These are phyloP conservation scores for Naganishia onofrii DNA, from an alignment of 768 basidiomycete genomes.

Conservation along the genomic window DNA sequence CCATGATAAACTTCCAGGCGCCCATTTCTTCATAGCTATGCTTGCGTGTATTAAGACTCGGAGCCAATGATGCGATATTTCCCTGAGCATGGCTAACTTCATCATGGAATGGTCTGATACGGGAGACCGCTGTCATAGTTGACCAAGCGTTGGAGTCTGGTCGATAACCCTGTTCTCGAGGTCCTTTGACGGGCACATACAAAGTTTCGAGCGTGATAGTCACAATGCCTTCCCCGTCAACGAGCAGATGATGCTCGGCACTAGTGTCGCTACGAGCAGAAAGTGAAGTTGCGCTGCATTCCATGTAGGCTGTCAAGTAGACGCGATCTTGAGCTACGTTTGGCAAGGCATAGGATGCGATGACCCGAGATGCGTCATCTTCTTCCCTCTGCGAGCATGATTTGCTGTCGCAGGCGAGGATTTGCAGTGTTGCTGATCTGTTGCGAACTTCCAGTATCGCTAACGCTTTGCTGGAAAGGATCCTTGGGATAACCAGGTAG, in stretches of 20 bases:
- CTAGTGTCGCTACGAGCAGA: not conserved
- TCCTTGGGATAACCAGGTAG: not conserved
- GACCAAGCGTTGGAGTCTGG: not conserved
- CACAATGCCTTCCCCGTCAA: constrained; percentile 12
- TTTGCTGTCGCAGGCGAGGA: constrained; percentile 1
- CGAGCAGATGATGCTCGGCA: not conserved
- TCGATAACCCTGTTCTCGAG: not conserved
- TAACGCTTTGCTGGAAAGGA: not conserved
- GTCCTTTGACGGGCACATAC: constrained; percentile 3
- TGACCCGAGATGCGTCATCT: not conserved
- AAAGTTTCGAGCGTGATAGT: constrained; percentile 13
- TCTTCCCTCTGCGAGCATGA: not conserved
- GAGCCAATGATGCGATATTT: no score
- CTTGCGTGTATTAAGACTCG: not conserved
- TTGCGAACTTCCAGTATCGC: constrained; percentile 1
- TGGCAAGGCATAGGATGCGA: constrained; percentile 1
- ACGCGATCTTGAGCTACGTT: not conserved
- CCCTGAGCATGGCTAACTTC: not conserved
- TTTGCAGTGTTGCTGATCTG: not conserved
- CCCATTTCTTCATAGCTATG: not conserved
- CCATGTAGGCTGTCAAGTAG: constrained; percentile 18
- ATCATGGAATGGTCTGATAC: not conserved
- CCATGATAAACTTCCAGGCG: not conserved
- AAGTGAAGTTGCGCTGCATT: constrained; percentile 4
- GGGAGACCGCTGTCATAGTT: not conserved